Base-by-base conservation (phyloP, 73 alveolate species). In the Paramecium sonneborni region DNA sequence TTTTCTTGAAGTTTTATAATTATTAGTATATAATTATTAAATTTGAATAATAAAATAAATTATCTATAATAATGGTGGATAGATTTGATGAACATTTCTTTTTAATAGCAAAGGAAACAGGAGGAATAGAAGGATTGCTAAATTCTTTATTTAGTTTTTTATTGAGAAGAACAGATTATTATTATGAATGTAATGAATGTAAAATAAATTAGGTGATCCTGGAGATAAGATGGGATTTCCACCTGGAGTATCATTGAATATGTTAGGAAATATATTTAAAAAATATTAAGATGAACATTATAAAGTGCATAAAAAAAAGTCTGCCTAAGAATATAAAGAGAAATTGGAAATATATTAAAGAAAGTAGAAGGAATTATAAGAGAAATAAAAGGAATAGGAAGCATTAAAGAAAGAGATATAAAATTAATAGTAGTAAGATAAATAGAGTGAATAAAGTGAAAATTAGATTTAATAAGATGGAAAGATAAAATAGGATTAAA, bases 171-270 rank as follows among this genome's bases (percentile, higher is more conserved):
- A 98, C 99, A 21, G 99, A 98, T 85, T 98, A 97, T 95, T 98
- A 90, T 92, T 97, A 97, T 88, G 99, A 97, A 93, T 96, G 94
- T 88, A 88, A 15, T 34, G 26, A 1, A 23, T 12, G 0, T 6
- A 35, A 26, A n/a, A 37, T 39, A 26, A 37, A 32, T 35, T 79
- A 88, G 95, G 97, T 97, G 99, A 98, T 88, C 99, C 99, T 26
- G 98, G 98, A 26, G 99, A 98, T 89, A 96, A 97, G 69, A 98
- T 97, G 99, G 99, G 99, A 43, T 98, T 98, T 94, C 98, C 98
- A 52, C 99, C 99, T 32, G 98, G 99, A 34, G 96, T 94, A 21
- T 98, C 99, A 3, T 97, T 97, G 76, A 97, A 96, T 69, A 85
- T 96, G 94, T 93, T 95, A 92, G 88, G 93, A 20, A 82, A 96